A percentile compares a stretch with the other conserved stretches of the same genome.
Evolutionary conservation across 176 grass and related monocot genomes (phyloP).

Genomic region (Aegilops speltoides): DNA sequence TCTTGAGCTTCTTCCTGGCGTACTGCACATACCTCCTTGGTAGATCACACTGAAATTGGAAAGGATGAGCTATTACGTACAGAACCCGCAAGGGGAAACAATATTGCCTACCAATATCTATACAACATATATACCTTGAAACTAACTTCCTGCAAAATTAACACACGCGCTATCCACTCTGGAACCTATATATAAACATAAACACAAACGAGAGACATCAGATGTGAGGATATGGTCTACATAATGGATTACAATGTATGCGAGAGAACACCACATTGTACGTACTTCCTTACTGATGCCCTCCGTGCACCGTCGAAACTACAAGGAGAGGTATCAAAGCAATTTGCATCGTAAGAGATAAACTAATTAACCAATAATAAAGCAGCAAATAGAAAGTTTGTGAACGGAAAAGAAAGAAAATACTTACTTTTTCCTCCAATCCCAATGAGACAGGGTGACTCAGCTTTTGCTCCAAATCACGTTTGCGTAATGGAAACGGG

Average conservation of each 20-base stretch:
- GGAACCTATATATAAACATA: neutral
- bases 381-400: neutral
- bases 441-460: neutral
- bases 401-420: neutral
- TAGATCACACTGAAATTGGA: neutral
- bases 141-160: neutral
- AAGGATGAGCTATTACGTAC: neutral
- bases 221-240: neutral
- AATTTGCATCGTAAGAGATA: neutral
- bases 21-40: neutral
- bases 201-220: neutral
- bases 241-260: neutral
- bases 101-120: neutral
- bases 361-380: neutral
- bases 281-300: neutral
- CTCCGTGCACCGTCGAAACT: neutral
- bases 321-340: neutral
- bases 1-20: conserved; percentile 16
- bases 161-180: neutral
- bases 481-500: neutral
- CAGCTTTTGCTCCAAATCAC: neutral
- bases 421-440: neutral
- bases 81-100: neutral
- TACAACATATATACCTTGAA: neutral
- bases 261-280: neutral